Base-by-base conservation (phyloP, 1,139 yeast genomes). In the Groenewaldozyma auringiensis region DNA sequence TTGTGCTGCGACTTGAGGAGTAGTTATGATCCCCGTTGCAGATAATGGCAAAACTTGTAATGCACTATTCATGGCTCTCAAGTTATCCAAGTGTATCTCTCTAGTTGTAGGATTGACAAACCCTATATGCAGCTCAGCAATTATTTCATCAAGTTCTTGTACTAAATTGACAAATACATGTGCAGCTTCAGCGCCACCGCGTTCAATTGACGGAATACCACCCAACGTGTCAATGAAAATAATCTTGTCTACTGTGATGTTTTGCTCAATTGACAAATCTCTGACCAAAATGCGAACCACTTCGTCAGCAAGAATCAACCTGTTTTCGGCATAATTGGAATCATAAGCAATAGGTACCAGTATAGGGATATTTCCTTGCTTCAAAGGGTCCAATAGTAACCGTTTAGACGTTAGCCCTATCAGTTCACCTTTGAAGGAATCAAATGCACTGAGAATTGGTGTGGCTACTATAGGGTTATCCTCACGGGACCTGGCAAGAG, bases 161-260 rank as follows among this genome's bases (percentile, higher is more conserved):
- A 81, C 75, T 41, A 92, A 66, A 59, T 92, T 92, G 50, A 92
- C 81, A 51, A 83, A 83, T 1, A 92, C 95, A 65, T 92, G 98
- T 21, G 96, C 78, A 2, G 92, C 79, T 45, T 82, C 80, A 47
- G 77, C 75, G 27, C 56, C 55, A 14, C 55, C 53, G 51, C 97
- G 70, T 59, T 88, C 96, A 31, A 80, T 70, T 0, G 94, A 83
- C 0, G 97, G 97, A 9, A 87, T 82, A 0, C 98, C 98, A 1
- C 98, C 98, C 13, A 75, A 62, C 0, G 81, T 78, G 55, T 88
- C 96, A 27, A 92, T 69, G 53, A 83, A 78, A 6, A 92, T 78
- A 27, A 92, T 66, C 54, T 92, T 92, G 52, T 92, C 97, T 29
- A 92, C 74, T 0, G 81, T 69, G 9, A 78, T 62, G n/a, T 72